A percentile compares a stretch with the other conserved stretches of the same genome.
phyloP scores from a whole-genome alignment of 2,329 filamentous ascomycete genomes.

The Paecilomyces sp. region DNA sequence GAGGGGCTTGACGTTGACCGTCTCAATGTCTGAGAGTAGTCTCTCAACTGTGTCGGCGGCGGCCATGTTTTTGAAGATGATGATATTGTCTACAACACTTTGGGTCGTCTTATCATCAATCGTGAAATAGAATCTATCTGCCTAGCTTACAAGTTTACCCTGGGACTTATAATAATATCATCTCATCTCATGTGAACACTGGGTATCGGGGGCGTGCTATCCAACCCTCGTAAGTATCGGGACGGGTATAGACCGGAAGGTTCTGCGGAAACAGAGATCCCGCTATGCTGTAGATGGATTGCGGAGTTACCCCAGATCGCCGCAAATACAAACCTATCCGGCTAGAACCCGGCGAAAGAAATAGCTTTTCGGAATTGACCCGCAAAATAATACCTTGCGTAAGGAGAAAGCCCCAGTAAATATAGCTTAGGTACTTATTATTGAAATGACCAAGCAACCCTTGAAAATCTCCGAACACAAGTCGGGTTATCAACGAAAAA shows the following conservation, averaged over 20 bases:
- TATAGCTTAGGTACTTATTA: not conserved
- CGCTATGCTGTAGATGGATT: not conserved
- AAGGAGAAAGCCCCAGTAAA: not conserved
- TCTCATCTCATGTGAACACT: not conserved
- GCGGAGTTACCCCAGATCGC: not conserved
- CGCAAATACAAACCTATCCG: not conserved
- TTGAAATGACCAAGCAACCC: not conserved
- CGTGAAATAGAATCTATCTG: not conserved
- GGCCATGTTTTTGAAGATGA: not conserved
- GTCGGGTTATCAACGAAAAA: not conserved
- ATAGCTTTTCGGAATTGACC: not conserved
- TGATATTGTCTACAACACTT: not conserved
- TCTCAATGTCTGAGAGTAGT: slow-evolving; percentile 13
- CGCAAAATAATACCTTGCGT: not conserved
- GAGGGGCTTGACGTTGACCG: slow-evolving; percentile 29
- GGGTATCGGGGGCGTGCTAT: not conserved
- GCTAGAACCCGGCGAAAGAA: not conserved
- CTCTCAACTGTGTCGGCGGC: slow-evolving; percentile 10
- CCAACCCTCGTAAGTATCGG: not conserved
- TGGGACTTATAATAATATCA: not conserved
- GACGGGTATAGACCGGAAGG: not conserved
- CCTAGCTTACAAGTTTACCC: not conserved
- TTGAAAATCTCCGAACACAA: not conserved
- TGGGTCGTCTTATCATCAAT: not conserved
- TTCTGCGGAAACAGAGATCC: not conserved